Percentiles rank a stretch among this genome's conserved stretches.
phyloP scores from a whole-genome alignment of 805 yeast genomes.

The Ogataea chonburiensis region DNA sequence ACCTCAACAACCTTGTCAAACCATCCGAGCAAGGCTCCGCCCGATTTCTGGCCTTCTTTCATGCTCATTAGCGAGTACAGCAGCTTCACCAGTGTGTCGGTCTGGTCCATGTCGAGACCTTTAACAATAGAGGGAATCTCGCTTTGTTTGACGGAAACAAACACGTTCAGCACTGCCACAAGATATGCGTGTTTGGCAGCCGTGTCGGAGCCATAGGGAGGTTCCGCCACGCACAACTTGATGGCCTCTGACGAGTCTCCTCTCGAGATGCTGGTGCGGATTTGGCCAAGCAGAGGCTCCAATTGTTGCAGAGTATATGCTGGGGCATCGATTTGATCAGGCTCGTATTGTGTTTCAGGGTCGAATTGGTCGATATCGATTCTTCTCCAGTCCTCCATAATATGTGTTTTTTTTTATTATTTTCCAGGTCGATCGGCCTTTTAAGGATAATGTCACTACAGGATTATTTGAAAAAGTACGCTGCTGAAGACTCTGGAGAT shows the following conservation, averaged over 20 bases:
- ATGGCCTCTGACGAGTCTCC: constrained; percentile 75
- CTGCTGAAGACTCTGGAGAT: neutral
- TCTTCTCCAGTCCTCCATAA: constrained; percentile 84
- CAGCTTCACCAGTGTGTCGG: constrained; percentile 77
- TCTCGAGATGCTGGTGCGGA: constrained; percentile 61
- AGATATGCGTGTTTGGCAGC: constrained; percentile 52
- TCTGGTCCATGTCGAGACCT: constrained; percentile 59
- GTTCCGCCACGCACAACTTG: constrained; percentile 57
- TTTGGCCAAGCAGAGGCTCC: constrained; percentile 50
- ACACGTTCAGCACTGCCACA: constrained; percentile 63
- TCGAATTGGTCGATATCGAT: constrained; percentile 91
- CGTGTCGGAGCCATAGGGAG: constrained; percentile 81
- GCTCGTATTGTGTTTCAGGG: constrained; percentile 57
- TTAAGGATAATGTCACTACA: constrained; percentile 6
- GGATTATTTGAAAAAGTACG: constrained; percentile 10
- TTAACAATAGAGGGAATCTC: constrained; percentile 66
- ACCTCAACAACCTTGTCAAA: constrained; percentile 82
- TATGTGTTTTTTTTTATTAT: constrained; percentile 7
- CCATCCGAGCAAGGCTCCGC: constrained; percentile 87
- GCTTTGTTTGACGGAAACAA: constrained; percentile 62
- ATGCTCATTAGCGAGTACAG: constrained; percentile 82
- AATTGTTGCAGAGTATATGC: constrained; percentile 54
- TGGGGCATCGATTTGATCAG: constrained; percentile 33
- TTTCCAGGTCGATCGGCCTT: constrained; percentile 11
- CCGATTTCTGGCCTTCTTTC: constrained; percentile 77